Conservation (phyloP, 768 basidiomycete genomes). For the Leccinum disarticulatum region DNA sequence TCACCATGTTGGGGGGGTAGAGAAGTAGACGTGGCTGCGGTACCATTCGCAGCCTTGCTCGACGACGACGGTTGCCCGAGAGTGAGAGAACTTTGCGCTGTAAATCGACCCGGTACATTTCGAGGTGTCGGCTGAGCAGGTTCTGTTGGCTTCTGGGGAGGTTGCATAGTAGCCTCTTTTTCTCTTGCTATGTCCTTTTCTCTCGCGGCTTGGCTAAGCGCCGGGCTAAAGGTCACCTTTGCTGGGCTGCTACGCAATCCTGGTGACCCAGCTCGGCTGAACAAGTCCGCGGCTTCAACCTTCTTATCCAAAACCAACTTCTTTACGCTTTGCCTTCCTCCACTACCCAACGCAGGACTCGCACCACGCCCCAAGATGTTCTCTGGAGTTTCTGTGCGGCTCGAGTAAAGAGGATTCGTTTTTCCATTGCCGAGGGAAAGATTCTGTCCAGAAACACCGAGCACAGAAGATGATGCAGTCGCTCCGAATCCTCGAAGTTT, state of each 20-base stretch:
- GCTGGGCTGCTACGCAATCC: constrained; percentile 26
- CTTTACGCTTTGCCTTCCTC: constrained; percentile 80
- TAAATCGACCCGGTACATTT: constrained; percentile 42
- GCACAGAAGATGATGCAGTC: constrained; percentile 41
- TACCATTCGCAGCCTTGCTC: constrained; percentile 30
- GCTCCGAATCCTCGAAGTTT: constrained; percentile 68
- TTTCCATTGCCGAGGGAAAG: constrained; percentile 56
- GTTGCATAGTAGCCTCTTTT: constrained; percentile 31
- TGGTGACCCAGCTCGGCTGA: constrained; percentile 48
- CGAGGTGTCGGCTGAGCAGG: constrained; percentile 38
- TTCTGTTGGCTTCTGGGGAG: constrained; percentile 16
- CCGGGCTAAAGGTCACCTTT: constrained; percentile 73
- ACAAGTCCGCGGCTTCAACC: constrained; percentile 70
- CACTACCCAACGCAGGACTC: constrained; percentile 68
- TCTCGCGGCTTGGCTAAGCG: constrained; percentile 69
- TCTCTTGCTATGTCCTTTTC: constrained; percentile 62
- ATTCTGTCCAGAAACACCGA: constrained; percentile 31
- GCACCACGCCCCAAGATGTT: constrained; percentile 55
- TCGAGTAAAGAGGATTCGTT: constrained; percentile 53
- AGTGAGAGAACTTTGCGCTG: constrained; percentile 35
- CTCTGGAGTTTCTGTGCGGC: constrained; percentile 56
- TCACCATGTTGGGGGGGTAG: constrained; percentile 75
- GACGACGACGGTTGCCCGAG: constrained; percentile 28
- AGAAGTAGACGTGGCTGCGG: constrained; percentile 22
- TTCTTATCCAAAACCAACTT: constrained; percentile 89